Base-by-base conservation (phyloP, 495 filamentous ascomycete species). In the Xylaria sp. region DNA sequence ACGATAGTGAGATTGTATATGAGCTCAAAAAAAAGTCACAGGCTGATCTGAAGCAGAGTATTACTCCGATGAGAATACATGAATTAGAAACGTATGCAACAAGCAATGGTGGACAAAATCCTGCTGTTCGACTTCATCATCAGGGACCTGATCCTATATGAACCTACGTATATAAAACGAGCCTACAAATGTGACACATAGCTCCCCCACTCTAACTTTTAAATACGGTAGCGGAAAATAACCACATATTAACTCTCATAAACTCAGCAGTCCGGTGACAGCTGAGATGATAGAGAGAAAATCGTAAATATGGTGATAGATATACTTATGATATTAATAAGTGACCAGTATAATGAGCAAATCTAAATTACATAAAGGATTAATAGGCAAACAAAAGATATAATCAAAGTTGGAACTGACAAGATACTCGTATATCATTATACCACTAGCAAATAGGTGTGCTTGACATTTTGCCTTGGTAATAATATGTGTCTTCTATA, bases 231-330 rank as follows among this genome's bases (percentile, higher is more conserved):
- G 41, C 29, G 50, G 29, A 65, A 48, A 15, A 33, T 37, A 12
- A 44, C 57, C 65, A 67, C 24, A 55, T 57, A 40, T 68, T 52
- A 59, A 33, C 26, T 46, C 29, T 59, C 66, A 68, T 12, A 58
- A 0, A 1, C 11, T 63, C 1, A 59, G 14, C 11, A 68, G 12
- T 37, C 31, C n/a, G 1, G 37, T 14, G 14, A 31, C 29, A n/a
- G 33, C n/a, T 52, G 44, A 29, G 3, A 29, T 12, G 46, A 21
- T 21, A 53, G 44, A 53, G 33, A 26, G 3, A 44, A 37, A 26
- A 40, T 26, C 37, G 1, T 2, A 6, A 59, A 37, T 37, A 21
- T 37, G 6, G 15, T 8, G 11, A 31, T 15, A 48, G 31, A 50
- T 9, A 43, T 15, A 9, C 21, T 31, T 19, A 43, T 26, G 50